Evolutionary conservation across 225 moss, liverwort and hornwort species (phyloP).

Genomic region (Asterella californica): DNA sequence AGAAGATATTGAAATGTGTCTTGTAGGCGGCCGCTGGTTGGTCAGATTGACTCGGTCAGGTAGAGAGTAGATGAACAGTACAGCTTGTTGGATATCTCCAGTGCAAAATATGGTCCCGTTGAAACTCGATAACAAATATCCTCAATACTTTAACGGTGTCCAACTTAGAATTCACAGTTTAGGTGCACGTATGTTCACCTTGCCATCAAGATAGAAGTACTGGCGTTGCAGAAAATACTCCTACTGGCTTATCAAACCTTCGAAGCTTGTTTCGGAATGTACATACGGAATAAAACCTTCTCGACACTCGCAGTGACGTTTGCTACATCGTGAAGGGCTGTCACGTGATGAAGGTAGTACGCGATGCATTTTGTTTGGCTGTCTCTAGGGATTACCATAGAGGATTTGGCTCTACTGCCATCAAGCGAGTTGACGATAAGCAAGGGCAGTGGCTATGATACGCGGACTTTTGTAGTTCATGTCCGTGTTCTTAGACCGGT

Average conservation of each 20-base stretch:
- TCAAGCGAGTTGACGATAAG: too few species aligned
- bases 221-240: constrained; percentile 10
- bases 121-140: neutral
- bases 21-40: constrained; percentile 17
- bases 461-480: too few species aligned
- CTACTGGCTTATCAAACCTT: neutral
- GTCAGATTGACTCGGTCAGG: constrained; percentile 13
- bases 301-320: neutral
- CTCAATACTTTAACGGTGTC: neutral
- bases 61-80: neutral
- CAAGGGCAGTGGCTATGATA: too few species aligned
- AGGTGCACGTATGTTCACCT: neutral
- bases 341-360: too few species aligned
- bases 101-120: neutral
- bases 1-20: neutral
- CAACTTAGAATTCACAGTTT: neutral
- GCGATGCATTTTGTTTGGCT: too few species aligned
- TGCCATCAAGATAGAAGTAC: neutral
- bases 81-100: neutral
- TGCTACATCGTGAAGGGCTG: too few species aligned
- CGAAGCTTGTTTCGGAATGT: neutral
- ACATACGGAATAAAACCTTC: neutral
- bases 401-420: too few species aligned
- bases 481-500: too few species aligned
- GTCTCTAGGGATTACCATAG: too few species aligned